Percentiles rank a stretch among this genome's conserved stretches.
These are phyloP conservation scores for Penicillium paradoxum DNA, from an alignment of 495 filamentous ascomycete species.

Conservation along the genomic window DNA sequence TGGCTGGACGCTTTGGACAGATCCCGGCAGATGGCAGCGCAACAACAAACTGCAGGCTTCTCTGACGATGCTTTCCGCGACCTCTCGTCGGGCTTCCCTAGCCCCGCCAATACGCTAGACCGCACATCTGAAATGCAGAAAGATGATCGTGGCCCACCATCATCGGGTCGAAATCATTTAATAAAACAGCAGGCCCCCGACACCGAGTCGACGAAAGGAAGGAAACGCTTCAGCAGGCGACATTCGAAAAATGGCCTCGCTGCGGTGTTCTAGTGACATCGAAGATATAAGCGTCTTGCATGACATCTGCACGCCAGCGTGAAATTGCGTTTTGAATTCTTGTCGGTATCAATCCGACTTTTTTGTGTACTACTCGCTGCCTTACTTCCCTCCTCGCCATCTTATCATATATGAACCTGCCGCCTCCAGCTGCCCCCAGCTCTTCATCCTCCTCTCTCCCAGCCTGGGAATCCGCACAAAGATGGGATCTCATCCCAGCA, in stretches of 20 bases:
- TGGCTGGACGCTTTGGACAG: slow-evolving; percentile 83
- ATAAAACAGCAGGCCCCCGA: slow-evolving; percentile 46
- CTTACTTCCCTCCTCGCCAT: background rate
- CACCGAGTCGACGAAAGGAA: slow-evolving; percentile 54
- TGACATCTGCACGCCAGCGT: background rate
- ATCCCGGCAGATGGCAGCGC: slow-evolving; percentile 73
- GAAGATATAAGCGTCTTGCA: background rate
- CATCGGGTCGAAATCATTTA: slow-evolving; percentile 41
- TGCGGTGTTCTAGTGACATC: slow-evolving; percentile 59
- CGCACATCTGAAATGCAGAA: slow-evolving; percentile 39
- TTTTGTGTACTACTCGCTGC: background rate
- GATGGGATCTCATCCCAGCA: slow-evolving; percentile 19
- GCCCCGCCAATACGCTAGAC: slow-evolving; percentile 70
- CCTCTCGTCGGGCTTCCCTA: slow-evolving; percentile 65
- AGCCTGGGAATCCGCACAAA: slow-evolving; percentile 3
- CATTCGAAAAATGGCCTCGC: slow-evolving; percentile 87
- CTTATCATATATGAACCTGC: background rate
- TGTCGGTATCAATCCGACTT: background rate
- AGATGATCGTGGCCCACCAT: slow-evolving; percentile 21
- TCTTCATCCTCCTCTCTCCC: slow-evolving; percentile 12
- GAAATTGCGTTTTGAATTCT: slow-evolving; percentile 2
- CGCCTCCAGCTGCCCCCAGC: background rate
- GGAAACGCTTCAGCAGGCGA: slow-evolving; percentile 82
- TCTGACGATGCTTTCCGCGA: slow-evolving; percentile 68
- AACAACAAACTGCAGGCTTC: slow-evolving; percentile 59